These are phyloP conservation scores for Vicia sativa DNA, from an alignment of 306 rosid genomes.

Conservation along the genomic window DNA sequence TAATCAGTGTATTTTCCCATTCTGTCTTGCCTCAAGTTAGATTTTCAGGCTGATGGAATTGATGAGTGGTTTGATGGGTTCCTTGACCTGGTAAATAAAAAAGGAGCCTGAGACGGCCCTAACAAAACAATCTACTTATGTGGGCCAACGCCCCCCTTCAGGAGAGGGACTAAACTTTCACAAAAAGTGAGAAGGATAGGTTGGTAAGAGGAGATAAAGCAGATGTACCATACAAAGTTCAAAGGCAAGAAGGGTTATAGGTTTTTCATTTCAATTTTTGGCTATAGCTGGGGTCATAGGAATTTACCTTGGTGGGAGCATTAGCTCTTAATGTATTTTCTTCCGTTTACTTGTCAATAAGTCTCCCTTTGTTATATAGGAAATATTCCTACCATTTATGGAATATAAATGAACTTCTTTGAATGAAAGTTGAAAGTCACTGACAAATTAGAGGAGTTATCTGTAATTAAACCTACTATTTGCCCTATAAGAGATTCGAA, in stretches of 20 bases:
- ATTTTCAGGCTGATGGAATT: conserved; percentile 5
- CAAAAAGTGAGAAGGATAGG: conserved; percentile 8
- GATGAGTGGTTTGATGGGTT: conserved; percentile 24
- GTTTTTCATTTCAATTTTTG: conserved; percentile 1
- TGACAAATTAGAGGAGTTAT: not conserved
- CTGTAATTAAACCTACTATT: not conserved
- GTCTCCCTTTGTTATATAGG: conserved; percentile 29
- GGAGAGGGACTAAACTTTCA: not conserved
- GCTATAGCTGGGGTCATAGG: conserved; percentile 1
- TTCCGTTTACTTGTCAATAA: conserved; percentile 6
- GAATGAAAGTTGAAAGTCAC: conserved; percentile 11
- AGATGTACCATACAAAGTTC: not conserved
- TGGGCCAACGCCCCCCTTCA: not conserved
- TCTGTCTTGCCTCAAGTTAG: not conserved
- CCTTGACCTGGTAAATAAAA: not conserved
- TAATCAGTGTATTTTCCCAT: not conserved
- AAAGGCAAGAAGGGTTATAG: conserved; percentile 1
- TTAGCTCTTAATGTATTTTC: conserved; percentile 6
- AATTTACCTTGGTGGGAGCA: conserved; percentile 26
- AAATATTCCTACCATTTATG: conserved; percentile 18
- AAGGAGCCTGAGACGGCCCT: not conserved
- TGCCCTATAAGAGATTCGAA: conserved; percentile 11
- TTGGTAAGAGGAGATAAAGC: not conserved
- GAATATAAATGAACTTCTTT: conserved; percentile 1
- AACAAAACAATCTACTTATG: not conserved